These are phyloP conservation scores for Pseudogymnoascus pannorum DNA, from an alignment of 2,329 filamentous ascomycete species.

Conservation along the genomic window DNA sequence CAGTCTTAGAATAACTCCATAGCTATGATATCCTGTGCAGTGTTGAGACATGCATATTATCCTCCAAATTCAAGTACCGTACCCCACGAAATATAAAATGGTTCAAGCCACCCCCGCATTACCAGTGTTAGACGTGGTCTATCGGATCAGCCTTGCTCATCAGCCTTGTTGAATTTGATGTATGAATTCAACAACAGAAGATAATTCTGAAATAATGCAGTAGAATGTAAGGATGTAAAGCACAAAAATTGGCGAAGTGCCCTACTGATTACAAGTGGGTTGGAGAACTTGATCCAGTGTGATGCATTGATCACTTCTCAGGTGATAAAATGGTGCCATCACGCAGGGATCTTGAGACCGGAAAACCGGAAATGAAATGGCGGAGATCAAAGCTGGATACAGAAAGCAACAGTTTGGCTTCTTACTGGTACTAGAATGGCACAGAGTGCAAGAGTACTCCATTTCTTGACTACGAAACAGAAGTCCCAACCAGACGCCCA, in stretches of 20 bases:
- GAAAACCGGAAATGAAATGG: not conserved
- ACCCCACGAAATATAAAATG: not conserved
- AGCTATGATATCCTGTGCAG: not conserved
- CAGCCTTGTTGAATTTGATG: not conserved
- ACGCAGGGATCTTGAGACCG: not conserved
- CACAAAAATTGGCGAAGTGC: too few species aligned
- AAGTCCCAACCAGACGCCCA: not conserved
- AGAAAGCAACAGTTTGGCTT: not conserved
- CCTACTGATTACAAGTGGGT: not conserved
- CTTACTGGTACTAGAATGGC: too few species aligned
- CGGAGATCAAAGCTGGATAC: not conserved
- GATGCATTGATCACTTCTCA: not conserved
- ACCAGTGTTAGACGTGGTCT: not conserved
- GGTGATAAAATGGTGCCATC: not conserved
- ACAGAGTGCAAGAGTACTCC: not conserved
- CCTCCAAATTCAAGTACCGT: not conserved
- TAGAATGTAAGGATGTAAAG: not conserved
- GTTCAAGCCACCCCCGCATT: constrained; percentile 2
- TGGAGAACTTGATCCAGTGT: not conserved
- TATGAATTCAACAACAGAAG: not conserved
- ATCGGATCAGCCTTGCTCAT: not conserved
- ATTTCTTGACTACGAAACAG: not conserved
- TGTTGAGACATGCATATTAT: not conserved
- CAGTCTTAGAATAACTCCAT: not conserved
- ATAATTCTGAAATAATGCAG: not conserved